Evolutionary conservation across 208 protist genomes (phyloP), one percentile per base, ranked within the genome.

Genomic region (Leishmania guyanensis): DNA sequence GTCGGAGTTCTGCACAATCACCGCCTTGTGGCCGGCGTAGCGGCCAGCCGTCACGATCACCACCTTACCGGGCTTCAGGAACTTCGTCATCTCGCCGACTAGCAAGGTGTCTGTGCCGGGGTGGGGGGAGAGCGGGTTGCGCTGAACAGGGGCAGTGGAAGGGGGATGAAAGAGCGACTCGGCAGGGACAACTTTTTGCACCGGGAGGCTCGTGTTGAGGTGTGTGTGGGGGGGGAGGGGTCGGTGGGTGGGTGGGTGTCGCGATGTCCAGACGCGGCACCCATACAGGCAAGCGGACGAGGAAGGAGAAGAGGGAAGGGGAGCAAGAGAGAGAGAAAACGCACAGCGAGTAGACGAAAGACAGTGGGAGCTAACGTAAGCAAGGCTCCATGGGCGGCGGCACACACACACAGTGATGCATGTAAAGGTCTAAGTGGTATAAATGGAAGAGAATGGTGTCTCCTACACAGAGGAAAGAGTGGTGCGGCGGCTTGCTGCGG

Each of bases 11-110:
- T 99, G 97, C 65, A 99, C 97, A 76, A 99, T 98, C 81, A 99
- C 98, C 81, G 98, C 98, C 94, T 99, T 99, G 88, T 93, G 93
- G 89, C 99, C 99, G 74, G 99, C 98, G 90, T 99, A 99, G 84
- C 98, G 96, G 80, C 99, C 99, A 84, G 97, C 94, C 53, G 99
- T 97, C 84, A 99, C 85, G 88, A 99, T 98, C 80, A 99, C 98
- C 65, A 99, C 98, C 93, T 99, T 99, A 72, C 98, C 98, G 86
- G 97, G 92, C 93, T 99, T 99, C 83, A 99, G 90, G 90, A 98
- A 96, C 92, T 98, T 98, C 85, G 91, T 89, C 90, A 91, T 96
- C 64, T n/a, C 20, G 71, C 78, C 60, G 68, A 72, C 36, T 70
- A n/a, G 36, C 50, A 74, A 80, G 36, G n/a, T 22, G 79, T 54